Base-by-base conservation (phyloP, 1,139 yeast species). In the Sugiyamaella grinbergsii region DNA sequence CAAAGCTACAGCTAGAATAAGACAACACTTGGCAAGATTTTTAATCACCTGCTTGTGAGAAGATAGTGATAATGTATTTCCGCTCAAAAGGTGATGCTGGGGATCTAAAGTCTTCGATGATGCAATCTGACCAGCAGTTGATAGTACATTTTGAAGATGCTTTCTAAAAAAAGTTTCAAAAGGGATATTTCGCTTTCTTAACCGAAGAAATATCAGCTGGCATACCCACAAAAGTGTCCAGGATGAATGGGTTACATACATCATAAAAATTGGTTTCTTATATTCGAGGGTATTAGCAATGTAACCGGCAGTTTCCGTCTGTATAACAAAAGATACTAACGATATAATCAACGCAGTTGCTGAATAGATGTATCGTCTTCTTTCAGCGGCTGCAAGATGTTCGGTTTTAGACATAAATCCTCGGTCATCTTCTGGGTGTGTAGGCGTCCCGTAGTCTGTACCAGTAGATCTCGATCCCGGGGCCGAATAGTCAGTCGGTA, bases 271-370 rank as follows among this genome's bases (percentile, higher is more conserved):
- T 0, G 96, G 96, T 63, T 87, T 93, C 51, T 77, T 68, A 64
- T 82, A 87, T 6, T 76, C 78, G 19, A 75, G 65, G 3, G 73
- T 67, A 34, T 75, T 72, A 61, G 88, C 85, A 5, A 88, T 76
- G 53, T 82, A 83, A 3, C 90, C 80, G 1, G 95, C 88, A 55
- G 83, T 73, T 67, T 88, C 96, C 0, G 96, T 88, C 65, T 88
- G 96, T 6, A 77, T 64, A 1, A 88, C 90, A 68, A 88, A 89
- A 5, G 89, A 66, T 4, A 79, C 60, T 57, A 88, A 67, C 3
- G 94, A 82, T 5, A 83, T 56, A 3, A 81, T 44, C 54, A 88
- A 81, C 6, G 90, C 77, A 1, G 75, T 64, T 2, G 76, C 74
- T 2, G 89, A 85, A 42, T 47, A 47, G 3, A 47, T 8, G 28